Conservation (phyloP, 306 rosid species). For the Cicer yamashitae region DNA sequence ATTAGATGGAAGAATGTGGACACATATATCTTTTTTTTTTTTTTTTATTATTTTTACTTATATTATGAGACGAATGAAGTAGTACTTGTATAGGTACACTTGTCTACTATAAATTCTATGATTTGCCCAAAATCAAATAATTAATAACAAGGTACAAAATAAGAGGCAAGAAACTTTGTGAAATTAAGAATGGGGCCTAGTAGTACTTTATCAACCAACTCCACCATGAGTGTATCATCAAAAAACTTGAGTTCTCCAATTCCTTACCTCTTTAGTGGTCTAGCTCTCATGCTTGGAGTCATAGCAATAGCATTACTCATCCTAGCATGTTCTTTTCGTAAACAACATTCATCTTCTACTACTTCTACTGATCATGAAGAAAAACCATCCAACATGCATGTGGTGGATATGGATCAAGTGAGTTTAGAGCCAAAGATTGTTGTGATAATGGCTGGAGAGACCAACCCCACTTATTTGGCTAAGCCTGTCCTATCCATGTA, state of each 20-base stretch:
- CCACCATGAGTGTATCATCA: conserved; percentile 21
- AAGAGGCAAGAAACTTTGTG: neutral
- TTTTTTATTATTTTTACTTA: no score
- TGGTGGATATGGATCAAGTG: conserved; percentile 25
- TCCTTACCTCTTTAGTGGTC: conserved; percentile 70
- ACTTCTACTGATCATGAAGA: conserved; percentile 36
- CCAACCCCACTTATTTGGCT: conserved; percentile 75
- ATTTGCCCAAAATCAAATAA: conserved; percentile 6
- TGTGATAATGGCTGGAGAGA: conserved; percentile 86
- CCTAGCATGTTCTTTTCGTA: conserved; percentile 59
- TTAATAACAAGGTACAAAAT: neutral
- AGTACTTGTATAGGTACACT: conserved; percentile 13
- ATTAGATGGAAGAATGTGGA: no score
- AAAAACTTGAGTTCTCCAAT: conserved; percentile 65
- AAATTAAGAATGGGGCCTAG: conserved; percentile 45
- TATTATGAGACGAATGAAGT: no score
- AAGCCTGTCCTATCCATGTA: conserved; percentile 46
- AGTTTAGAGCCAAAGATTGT: conserved; percentile 58
- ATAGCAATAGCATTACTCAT: conserved; percentile 57
- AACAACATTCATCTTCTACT: conserved; percentile 15
- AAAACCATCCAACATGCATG: conserved; percentile 33
- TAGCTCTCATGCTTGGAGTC: conserved; percentile 60
- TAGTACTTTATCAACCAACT: conserved; percentile 24
- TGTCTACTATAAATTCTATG: conserved; percentile 28
- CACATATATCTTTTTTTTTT: no score